A percentile compares a stretch with the other conserved stretches of the same genome.
phyloP scores from a whole-genome alignment of 768 basidiomycete species.

The Heimioporus sp. region DNA sequence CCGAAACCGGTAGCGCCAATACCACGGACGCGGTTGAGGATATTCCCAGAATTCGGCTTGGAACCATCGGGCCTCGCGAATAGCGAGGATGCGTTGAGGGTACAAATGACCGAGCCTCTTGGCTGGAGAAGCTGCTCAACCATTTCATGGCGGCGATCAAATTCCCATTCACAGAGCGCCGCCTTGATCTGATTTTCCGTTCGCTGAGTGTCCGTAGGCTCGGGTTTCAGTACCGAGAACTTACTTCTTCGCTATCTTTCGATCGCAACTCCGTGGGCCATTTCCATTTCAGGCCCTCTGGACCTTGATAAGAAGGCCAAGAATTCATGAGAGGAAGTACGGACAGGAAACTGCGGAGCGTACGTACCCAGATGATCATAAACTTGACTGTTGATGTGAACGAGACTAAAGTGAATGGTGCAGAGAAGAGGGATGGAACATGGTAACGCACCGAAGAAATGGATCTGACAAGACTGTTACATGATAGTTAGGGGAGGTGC shows the following conservation, averaged over 20 bases:
- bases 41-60: conserved; percentile 20
- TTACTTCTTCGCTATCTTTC: conserved; percentile 49
- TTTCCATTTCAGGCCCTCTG: conserved; percentile 38
- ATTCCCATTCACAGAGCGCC: conserved; percentile 40
- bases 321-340: conserved; percentile 10
- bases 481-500: conserved; percentile 12
- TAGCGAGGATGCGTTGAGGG: conserved; percentile 49
- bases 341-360: conserved; percentile 4
- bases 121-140: conserved; percentile 42
- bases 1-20: conserved; percentile 34
- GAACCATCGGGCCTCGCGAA: conserved; percentile 38
- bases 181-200: conserved; percentile 44
- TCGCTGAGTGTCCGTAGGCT: conserved; percentile 18
- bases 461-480: conserved; percentile 66
- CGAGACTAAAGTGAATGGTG: conserved; percentile 9
- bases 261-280: conserved; percentile 46
- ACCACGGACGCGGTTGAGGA: conserved; percentile 37
- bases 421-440: neutral
- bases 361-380: conserved; percentile 69
- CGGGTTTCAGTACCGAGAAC: conserved; percentile 16
- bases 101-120: conserved; percentile 43
- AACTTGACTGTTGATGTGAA: conserved; percentile 48
- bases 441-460: conserved; percentile 53
- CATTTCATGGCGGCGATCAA: conserved; percentile 36
- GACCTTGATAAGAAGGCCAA: conserved; percentile 24